These are phyloP conservation scores for Pleurotus pulmonarius DNA, from an alignment of 768 basidiomycete species.

Conservation along the genomic window DNA sequence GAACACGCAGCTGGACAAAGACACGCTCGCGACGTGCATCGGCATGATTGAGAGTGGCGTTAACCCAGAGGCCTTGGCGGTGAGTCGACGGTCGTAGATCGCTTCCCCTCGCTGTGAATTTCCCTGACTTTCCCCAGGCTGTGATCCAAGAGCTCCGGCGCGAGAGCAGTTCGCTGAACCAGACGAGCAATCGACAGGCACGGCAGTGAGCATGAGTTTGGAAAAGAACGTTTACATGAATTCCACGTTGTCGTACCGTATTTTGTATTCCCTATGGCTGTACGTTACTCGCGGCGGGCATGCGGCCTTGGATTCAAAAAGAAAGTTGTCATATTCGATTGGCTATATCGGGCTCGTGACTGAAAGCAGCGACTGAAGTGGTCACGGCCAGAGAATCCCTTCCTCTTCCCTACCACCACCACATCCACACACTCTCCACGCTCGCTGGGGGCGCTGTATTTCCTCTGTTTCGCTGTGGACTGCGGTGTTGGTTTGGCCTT, in stretches of 20 bases:
- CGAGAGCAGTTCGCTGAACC: slow-evolving; percentile 48
- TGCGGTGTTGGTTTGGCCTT: too few relatives aligned
- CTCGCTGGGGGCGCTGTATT: too few relatives aligned
- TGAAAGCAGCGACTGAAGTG: background rate
- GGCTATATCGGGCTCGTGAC: background rate
- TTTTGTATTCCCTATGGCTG: too few relatives aligned
- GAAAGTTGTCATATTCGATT: too few relatives aligned
- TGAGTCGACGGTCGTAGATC: slow-evolving; percentile 26
- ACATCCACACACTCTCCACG: too few relatives aligned
- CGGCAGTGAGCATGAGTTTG: background rate
- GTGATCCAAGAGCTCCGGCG: slow-evolving; percentile 82
- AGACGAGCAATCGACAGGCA: slow-evolving; percentile 13
- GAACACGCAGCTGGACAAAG: slow-evolving; percentile 85
- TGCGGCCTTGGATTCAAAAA: too few relatives aligned
- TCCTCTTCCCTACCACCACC: background rate
- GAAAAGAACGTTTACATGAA: background rate
- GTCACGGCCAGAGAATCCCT: background rate
- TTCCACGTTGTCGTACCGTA: background rate
- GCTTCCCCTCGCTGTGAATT: background rate
- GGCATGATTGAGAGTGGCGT: slow-evolving; percentile 90
- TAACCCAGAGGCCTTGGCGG: slow-evolving; percentile 89
- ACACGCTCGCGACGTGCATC: slow-evolving; percentile 89
- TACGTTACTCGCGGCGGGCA: too few relatives aligned
- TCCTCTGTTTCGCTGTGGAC: too few relatives aligned
- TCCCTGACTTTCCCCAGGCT: slow-evolving; percentile 42